Evolutionary conservation across 208 protist species (phyloP).

Genomic region (Crithidia acanthocephali): DNA sequence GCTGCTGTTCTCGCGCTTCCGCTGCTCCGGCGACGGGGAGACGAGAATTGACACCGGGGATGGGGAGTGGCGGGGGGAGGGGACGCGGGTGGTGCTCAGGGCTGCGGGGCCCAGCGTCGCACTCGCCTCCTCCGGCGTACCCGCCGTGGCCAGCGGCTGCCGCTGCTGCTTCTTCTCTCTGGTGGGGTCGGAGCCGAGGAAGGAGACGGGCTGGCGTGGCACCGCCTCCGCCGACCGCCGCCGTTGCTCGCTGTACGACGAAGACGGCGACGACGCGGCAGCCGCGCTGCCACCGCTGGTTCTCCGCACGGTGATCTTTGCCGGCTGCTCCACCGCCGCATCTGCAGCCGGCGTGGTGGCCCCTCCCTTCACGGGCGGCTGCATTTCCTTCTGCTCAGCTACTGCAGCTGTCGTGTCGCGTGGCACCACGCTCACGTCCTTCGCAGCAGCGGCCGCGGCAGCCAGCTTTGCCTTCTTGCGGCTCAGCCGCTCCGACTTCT

Average conservation of each 20-base stretch:
- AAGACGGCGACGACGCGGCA: neutral
- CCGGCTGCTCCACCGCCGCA: neutral
- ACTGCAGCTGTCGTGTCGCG: neutral
- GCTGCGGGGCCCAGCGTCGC: conserved; percentile 15
- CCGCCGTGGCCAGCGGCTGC: neutral
- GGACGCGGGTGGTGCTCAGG: conserved; percentile 27
- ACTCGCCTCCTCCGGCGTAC: conserved; percentile 21
- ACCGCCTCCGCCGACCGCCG: conserved; percentile 6
- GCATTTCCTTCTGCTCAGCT: neutral
- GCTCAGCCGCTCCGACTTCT: conserved; percentile 10
- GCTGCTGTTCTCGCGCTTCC: conserved; percentile 15
- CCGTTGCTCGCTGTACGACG: conserved; percentile 22
- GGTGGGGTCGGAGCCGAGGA: conserved; percentile 17
- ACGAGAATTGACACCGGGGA: conserved; percentile 30
- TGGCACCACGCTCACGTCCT: neutral
- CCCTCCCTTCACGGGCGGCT: neutral
- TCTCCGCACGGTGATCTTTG: neutral
- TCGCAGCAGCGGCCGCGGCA: neutral
- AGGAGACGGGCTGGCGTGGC: conserved; percentile 24
- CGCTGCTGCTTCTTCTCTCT: neutral
- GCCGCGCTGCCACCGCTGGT: neutral
- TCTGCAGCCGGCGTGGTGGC: neutral
- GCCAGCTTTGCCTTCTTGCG: conserved; percentile 7
- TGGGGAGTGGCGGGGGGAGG: conserved; percentile 9
- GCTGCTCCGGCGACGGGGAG: conserved; percentile 17